Conservation (phyloP, 129 eudicot genomes). For the Cynara cardunculus region DNA sequence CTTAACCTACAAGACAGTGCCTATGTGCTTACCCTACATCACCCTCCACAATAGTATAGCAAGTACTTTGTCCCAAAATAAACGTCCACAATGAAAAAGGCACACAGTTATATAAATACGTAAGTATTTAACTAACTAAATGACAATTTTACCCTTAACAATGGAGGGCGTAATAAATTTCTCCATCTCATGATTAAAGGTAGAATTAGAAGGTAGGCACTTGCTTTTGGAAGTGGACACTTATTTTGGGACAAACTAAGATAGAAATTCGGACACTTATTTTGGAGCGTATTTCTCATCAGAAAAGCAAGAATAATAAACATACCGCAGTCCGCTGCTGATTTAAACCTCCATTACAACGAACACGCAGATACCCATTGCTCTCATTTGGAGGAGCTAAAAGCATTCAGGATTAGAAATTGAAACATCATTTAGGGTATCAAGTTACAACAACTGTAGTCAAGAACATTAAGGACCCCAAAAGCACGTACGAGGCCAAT, state of each 20-base stretch:
- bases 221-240: too few relatives aligned
- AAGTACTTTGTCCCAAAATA: too few relatives aligned
- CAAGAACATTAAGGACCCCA: conserved; percentile 2
- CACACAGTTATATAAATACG: too few relatives aligned
- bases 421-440: conserved; percentile 6
- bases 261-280: too few relatives aligned
- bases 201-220: too few relatives aligned
- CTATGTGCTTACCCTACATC: background rate
- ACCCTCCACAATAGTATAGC: background rate
- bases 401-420: conserved; percentile 1
- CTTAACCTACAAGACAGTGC: background rate
- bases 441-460: conserved; percentile 9
- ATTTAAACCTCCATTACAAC: conserved; percentile 96
- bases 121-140: too few relatives aligned
- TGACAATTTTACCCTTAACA: too few relatives aligned
- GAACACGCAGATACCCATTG: conserved; percentile 89
- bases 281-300: background rate
- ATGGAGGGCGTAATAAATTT: too few relatives aligned
- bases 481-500: conserved; percentile 74
- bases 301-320: conserved; percentile 10
- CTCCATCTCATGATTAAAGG: too few relatives aligned
- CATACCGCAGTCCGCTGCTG: conserved; percentile 95
- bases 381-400: conserved; percentile 79
- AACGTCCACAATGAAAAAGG: too few relatives aligned
- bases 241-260: too few relatives aligned